Base-by-base conservation (phyloP, 352 stramenopile species). In the Globisporangium canariense region DNA sequence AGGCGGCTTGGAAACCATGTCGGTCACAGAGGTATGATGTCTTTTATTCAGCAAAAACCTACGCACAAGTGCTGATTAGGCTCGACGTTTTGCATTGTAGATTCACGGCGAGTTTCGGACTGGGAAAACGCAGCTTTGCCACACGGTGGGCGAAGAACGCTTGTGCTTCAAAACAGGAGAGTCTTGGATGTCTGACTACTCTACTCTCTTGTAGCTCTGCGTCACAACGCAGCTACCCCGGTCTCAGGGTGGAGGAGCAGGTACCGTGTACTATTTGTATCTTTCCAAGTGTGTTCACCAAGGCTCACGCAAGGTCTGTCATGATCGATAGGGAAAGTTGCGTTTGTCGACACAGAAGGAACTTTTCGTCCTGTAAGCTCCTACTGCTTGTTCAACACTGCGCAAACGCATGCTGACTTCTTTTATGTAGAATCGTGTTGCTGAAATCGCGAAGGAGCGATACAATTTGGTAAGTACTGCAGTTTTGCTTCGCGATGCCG, bases 61-160 rank as follows among this genome's bases (percentile, higher is more conserved):
- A 62, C n/a, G 16, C 13, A 16, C 6, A 28, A 28, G 20, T 34
- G n/a, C 16, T 6, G 22, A 34, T 34, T 10, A 20, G 30, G 0
- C 46, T 10, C 30, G 45, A 36, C n/a, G 1, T 32, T 34, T 13
- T 14, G 10, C 32, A 2, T 20, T 54, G 11, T 20, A 97, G 88
- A 77, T 97, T 60, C 93, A 94, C 58, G 91, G 94, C 18, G 94
- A 98, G 66, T 98, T 98, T 66, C 78, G 95, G 18, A 98, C 94
- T 18, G 95, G 94, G 22, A 98, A 98, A 70, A 98, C 94, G 1
- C 94, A 98, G 66, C 75, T 98, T 18, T 94, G 88, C 45, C 94
- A 98, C 70, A 98, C 94, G 43, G 84, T 91, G 81, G 34, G 45
- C 0, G 18, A 54, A 54, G 22, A 22, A 9, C 8, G 4, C 13